Conservation (phyloP, 2,329 filamentous ascomycete species). For the Gaeumannomyces tritici region DNA sequence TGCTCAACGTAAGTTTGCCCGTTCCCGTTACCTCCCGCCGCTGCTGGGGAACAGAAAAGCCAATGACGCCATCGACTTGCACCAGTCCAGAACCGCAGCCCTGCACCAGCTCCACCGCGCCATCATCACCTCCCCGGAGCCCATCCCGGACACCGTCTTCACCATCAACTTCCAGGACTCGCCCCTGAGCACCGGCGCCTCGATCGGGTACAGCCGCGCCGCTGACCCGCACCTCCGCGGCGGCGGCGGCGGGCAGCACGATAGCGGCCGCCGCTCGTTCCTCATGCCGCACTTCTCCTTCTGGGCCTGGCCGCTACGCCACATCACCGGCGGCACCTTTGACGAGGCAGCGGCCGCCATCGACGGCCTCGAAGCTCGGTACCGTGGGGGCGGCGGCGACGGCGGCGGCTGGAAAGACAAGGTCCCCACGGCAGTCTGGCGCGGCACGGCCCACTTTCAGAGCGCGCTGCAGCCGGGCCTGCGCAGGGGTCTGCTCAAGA, state of each 20-base stretch:
- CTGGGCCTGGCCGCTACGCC: conserved; percentile 43
- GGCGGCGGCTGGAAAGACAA: conserved; percentile 19
- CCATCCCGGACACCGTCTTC: conserved; percentile 40
- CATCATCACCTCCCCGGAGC: conserved; percentile 35
- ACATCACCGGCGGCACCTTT: conserved; percentile 30
- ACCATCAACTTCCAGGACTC: conserved; percentile 42
- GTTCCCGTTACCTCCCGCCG: neutral
- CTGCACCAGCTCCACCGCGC: conserved; percentile 45
- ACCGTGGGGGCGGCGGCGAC: neutral
- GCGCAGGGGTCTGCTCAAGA: neutral
- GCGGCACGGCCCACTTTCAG: conserved; percentile 42
- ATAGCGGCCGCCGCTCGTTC: conserved; percentile 26
- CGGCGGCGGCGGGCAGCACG: conserved; percentile 6
- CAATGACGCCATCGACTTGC: neutral
- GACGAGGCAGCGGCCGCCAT: conserved; percentile 27
- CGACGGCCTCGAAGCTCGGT: conserved; percentile 21
- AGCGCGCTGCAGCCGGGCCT: conserved; percentile 22
- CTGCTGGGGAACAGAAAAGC: neutral
- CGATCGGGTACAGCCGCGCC: conserved; percentile 37
- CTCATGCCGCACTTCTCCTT: conserved; percentile 47
- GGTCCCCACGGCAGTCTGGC: conserved; percentile 35
- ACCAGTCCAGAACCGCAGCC: conserved; percentile 36
- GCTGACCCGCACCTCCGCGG: conserved; percentile 23
- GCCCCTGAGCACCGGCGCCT: conserved; percentile 23
- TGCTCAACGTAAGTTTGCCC: conserved; percentile 23